Percentiles rank a stretch among this genome's conserved stretches.
Conservation (phyloP, 2,329 filamentous ascomycete species). For the Dactylellina leptospora region DNA sequence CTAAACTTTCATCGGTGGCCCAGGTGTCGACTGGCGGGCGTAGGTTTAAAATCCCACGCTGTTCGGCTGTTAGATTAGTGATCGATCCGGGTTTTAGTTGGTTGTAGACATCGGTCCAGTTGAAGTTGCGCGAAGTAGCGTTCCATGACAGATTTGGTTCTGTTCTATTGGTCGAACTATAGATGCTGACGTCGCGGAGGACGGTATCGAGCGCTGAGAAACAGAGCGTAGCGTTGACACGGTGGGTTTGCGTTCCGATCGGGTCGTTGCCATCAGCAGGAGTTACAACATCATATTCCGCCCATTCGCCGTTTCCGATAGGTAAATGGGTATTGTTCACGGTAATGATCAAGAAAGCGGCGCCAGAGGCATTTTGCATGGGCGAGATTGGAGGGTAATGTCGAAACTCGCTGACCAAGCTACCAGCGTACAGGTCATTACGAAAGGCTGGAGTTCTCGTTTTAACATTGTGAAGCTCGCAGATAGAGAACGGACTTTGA, state of each 20-base stretch:
- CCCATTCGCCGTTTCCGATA: slow-evolving; percentile 19
- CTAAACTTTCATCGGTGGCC: slow-evolving; percentile 5
- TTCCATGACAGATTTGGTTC: slow-evolving; percentile 20
- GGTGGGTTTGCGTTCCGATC: background rate
- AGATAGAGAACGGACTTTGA: background rate
- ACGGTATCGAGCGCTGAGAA: slow-evolving; percentile 18
- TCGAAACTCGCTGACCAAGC: slow-evolving; percentile 27
- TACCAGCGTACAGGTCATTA: slow-evolving; percentile 1
- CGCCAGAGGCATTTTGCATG: slow-evolving; percentile 15
- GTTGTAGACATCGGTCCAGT: slow-evolving; percentile 8
- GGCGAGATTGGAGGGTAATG: slow-evolving; percentile 6
- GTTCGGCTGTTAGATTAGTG: slow-evolving; percentile 6
- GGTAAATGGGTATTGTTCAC: slow-evolving; percentile 9
- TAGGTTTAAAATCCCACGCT: slow-evolving; percentile 15
- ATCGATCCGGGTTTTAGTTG: slow-evolving; percentile 15
- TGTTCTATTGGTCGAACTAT: slow-evolving; percentile 17
- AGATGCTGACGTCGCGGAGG: slow-evolving; percentile 10
- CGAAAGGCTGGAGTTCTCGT: background rate
- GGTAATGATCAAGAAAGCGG: slow-evolving; percentile 14
- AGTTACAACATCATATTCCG: background rate
- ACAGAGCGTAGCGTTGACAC: slow-evolving; percentile 24
- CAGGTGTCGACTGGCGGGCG: slow-evolving; percentile 1
- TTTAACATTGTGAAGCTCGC: slow-evolving; percentile 21
- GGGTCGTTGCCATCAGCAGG: background rate
- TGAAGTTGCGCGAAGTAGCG: slow-evolving; percentile 15